phyloP scores from a whole-genome alignment of 805 yeast genomes.

The Wickerhamiella galacta region DNA sequence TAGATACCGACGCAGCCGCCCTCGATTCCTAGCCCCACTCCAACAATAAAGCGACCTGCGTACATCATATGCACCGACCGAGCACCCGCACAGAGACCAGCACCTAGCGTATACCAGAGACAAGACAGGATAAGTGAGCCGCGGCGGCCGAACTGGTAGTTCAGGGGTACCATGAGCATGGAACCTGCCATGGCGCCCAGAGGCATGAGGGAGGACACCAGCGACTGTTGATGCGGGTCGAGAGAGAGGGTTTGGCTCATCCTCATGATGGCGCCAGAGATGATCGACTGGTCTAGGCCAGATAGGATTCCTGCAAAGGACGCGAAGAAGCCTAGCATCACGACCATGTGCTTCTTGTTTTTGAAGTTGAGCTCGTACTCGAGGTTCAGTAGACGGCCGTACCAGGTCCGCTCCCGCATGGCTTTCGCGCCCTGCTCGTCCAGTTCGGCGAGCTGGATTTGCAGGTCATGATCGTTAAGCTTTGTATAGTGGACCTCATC shows the following conservation, averaged over 20 bases:
- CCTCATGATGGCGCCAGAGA: slow-evolving; percentile 44
- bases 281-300: slow-evolving; percentile 52
- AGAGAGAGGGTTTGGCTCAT: slow-evolving; percentile 30
- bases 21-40: slow-evolving; percentile 50
- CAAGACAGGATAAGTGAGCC: slow-evolving; percentile 38
- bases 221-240: slow-evolving; percentile 29
- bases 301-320: slow-evolving; percentile 49
- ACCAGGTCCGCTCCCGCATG: not conserved
- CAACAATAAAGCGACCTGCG: slow-evolving; percentile 44
- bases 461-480: slow-evolving; percentile 1
- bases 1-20: slow-evolving; percentile 50
- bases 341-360: slow-evolving; percentile 31
- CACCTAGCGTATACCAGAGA: slow-evolving; percentile 44
- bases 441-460: not conserved
- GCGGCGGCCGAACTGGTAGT: slow-evolving; percentile 39
- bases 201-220: slow-evolving; percentile 48
- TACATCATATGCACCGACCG: slow-evolving; percentile 32
- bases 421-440: not conserved
- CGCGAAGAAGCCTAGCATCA: slow-evolving; percentile 38
- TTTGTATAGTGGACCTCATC: slow-evolving; percentile 2
- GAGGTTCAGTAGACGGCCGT: not conserved
- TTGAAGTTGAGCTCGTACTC: slow-evolving; percentile 21
- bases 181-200: slow-evolving; percentile 53
- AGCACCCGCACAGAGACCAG: slow-evolving; percentile 39
- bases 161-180: slow-evolving; percentile 40